These are phyloP conservation scores for Violaceomyces palustris DNA, from an alignment of 1,284 basidiomycete genomes.

Conservation along the genomic window DNA sequence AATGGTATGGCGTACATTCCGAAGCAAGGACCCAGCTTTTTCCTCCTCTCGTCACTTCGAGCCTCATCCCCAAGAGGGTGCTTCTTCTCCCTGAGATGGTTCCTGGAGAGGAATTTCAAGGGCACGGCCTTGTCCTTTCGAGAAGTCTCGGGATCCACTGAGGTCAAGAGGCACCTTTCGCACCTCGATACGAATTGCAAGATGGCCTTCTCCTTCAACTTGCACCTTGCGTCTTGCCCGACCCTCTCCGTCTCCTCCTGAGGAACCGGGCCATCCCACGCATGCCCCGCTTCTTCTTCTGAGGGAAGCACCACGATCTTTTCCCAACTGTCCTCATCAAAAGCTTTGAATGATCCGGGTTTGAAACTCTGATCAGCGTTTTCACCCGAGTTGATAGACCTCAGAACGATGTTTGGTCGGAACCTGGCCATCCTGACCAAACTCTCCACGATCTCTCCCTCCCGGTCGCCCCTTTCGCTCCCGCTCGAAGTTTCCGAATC, in stretches of 20 bases:
- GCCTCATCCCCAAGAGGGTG: not conserved
- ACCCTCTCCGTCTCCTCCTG: not conserved
- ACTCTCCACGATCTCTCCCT: not conserved
- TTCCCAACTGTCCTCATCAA: slow-evolving; percentile 35
- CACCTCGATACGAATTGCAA: slow-evolving; percentile 36
- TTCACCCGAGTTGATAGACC: not conserved
- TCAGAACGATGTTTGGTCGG: slow-evolving; percentile 34
- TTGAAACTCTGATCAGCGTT: not conserved
- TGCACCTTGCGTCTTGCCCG: not conserved
- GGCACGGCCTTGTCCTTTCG: slow-evolving; percentile 31
- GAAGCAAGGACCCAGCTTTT: slow-evolving; percentile 32
- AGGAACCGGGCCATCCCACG: not conserved
- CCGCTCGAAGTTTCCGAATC: slow-evolving; percentile 1
- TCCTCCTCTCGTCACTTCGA: slow-evolving; percentile 2
- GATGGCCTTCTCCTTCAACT: slow-evolving; percentile 9
- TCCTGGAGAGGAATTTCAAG: slow-evolving; percentile 22
- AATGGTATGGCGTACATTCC: slow-evolving; percentile 41
- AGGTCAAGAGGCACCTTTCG: slow-evolving; percentile 34
- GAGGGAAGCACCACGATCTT: slow-evolving; percentile 19
- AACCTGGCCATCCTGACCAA: slow-evolving; percentile 25
- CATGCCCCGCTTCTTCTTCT: not conserved
- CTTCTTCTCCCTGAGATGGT: slow-evolving; percentile 26
- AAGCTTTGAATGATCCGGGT: slow-evolving; percentile 2
- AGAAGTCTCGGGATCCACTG: slow-evolving; percentile 33
- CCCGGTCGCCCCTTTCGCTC: slow-evolving; percentile 1